Percentiles rank a stretch among this genome's conserved stretches.
These are phyloP conservation scores for Xylaria flabelliformis DNA, from an alignment of 495 filamentous ascomycete genomes.

Conservation along the genomic window DNA sequence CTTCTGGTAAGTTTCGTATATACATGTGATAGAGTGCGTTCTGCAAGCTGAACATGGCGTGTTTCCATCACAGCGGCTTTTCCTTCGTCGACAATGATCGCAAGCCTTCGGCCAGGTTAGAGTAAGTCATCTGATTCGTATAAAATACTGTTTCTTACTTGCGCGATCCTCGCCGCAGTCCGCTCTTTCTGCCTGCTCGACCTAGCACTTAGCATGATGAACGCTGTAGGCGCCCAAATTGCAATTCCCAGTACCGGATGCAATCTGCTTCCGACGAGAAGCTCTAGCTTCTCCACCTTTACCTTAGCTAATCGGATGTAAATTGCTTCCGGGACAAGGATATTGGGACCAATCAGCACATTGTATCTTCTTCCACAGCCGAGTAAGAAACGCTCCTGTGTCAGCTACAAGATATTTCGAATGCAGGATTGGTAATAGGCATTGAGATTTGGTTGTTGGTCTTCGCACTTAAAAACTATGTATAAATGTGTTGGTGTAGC, in stretches of 20 bases:
- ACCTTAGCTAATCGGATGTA: background rate
- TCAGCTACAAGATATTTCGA: background rate
- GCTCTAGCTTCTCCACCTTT: background rate
- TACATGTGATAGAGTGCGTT: conserved; percentile 6
- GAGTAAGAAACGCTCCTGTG: background rate
- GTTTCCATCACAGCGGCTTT: conserved; percentile 14
- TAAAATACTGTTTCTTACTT: background rate
- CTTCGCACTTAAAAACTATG: background rate
- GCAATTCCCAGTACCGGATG: background rate
- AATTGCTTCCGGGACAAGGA: conserved; percentile 17
- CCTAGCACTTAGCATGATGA: background rate
- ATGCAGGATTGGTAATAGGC: background rate
- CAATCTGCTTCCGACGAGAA: background rate
- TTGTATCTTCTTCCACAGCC: background rate
- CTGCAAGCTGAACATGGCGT: conserved; percentile 18
- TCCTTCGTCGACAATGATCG: conserved; percentile 13
- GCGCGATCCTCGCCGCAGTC: background rate
- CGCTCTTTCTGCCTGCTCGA: background rate
- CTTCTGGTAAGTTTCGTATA: conserved; percentile 6
- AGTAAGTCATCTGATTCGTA: background rate
- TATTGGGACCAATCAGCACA: background rate
- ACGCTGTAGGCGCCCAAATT: background rate
- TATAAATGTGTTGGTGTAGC: conserved; percentile 9
- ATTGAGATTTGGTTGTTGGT: background rate
- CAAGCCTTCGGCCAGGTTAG: conserved; percentile 20